Base-by-base conservation (phyloP, 257 asterid genomes). In the Cinchona pubescens region DNA sequence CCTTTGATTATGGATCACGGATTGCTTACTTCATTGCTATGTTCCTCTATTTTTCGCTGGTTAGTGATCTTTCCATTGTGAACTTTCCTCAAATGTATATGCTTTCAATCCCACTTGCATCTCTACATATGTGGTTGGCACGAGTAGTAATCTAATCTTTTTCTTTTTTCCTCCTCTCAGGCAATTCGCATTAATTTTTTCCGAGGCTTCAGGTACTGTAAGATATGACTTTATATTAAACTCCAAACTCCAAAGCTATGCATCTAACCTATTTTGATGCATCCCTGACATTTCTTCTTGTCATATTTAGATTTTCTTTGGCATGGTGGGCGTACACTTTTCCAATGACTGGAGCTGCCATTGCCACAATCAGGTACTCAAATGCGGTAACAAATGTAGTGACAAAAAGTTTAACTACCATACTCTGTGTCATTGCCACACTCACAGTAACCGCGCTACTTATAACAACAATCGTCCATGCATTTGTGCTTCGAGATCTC, bases 311-410 rank as follows among this genome's bases (percentile, higher is more conserved):
- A 53, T 93, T 93, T 72, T 91, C 98, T 15, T 45, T 91, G 75
- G 92, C 93, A 18, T 93, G 98, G 97, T 93, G 98, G 98, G 98
- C 96, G 9, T 93, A 93, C 83, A 93, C 98, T 10, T 91, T 93
- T 70, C 97, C 98, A 0, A 91, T 91, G 98, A 91, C 98, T 0
- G 92, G 93, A 32, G 96, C 91, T 0, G 97, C 90, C 11, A 80
- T 88, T 7, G 96, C 96, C 7, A 90, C 95, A 19, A 85, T 91
- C 55, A 84, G 80, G 65, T 91, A 91, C 87, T 77, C 98, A 7
- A 35, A 61, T 18, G 86, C 60, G 67, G 93, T 90, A 16, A 69
- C 84, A n/a, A 85, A 78, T 49, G 9, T 46, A 1, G 69, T 79
- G 37, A 85, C 96, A 21, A 85, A 80, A 72, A 45, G 61, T 56